A percentile compares a stretch with the other conserved stretches of the same genome.
phyloP scores from a whole-genome alignment of 768 basidiomycete species.

The Suillus lakei region DNA sequence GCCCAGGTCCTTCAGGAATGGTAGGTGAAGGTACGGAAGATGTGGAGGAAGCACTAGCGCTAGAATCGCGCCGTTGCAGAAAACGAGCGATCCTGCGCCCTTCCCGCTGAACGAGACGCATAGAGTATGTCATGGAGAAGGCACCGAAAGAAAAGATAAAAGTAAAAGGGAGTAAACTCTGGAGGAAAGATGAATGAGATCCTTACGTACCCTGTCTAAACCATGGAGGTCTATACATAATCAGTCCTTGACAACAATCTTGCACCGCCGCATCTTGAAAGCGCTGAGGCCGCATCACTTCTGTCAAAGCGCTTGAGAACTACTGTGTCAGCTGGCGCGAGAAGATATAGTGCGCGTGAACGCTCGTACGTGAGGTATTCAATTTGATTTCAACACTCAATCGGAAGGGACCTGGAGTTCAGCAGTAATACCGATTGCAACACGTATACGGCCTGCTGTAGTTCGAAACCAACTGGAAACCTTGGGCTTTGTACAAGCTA shows the following conservation, averaged over 20 bases:
- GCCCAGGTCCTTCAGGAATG: slow-evolving; percentile 14
- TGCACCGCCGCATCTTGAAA: not conserved
- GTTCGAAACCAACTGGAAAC: not conserved
- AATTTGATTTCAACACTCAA: not conserved
- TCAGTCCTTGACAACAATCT: slow-evolving; percentile 4
- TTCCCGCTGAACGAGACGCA: slow-evolving; percentile 2
- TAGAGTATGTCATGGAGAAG: not conserved
- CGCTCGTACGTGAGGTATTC: too few species aligned
- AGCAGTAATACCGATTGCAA: too few species aligned
- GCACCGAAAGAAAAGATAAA: not conserved
- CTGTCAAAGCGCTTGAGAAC: not conserved
- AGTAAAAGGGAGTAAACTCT: not conserved
- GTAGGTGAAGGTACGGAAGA: slow-evolving; percentile 10
- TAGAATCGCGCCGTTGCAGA: slow-evolving; percentile 2
- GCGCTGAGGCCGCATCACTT: too few species aligned
- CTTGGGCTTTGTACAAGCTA: too few species aligned
- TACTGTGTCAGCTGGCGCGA: not conserved
- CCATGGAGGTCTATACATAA: not conserved
- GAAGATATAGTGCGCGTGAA: not conserved
- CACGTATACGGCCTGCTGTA: not conserved
- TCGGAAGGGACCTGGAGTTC: not conserved
- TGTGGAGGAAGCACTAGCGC: slow-evolving; percentile 3
- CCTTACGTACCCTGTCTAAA: not conserved
- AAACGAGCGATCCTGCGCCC: slow-evolving; percentile 3
- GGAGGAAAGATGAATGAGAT: not conserved